Percentiles rank a stretch among this genome's conserved stretches.
Evolutionary conservation across 345 rosid genomes (phyloP).

Genomic region (Excoecaria agallocha): DNA sequence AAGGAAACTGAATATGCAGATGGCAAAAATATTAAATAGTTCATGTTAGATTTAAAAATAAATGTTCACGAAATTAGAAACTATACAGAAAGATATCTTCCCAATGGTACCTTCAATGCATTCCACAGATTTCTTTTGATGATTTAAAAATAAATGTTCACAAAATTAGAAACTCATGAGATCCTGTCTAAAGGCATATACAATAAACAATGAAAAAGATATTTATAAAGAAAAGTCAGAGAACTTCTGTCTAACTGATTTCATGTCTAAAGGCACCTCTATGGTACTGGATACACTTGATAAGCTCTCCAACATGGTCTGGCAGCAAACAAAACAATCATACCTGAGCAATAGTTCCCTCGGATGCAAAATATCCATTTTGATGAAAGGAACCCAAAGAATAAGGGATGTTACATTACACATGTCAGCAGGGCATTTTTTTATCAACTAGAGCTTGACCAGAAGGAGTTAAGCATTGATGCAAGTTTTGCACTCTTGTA

Average conservation of each 20-base stretch:
- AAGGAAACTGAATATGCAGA: too few relatives aligned
- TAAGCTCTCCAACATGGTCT: slow-evolving; percentile 12
- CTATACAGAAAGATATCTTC: too few relatives aligned
- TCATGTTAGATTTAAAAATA: too few relatives aligned
- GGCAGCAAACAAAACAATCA: slow-evolving; percentile 15
- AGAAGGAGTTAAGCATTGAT: slow-evolving; percentile 71
- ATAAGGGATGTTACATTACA: background rate
- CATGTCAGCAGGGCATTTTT: slow-evolving; percentile 17
- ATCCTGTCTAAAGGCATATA: too few relatives aligned
- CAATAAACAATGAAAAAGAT: slow-evolving; percentile 7
- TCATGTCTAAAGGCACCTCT: slow-evolving; percentile 1
- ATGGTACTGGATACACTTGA: background rate
- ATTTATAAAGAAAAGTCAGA: background rate
- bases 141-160: too few relatives aligned
- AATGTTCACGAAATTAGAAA: too few relatives aligned
- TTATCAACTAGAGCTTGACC: slow-evolving; percentile 65
- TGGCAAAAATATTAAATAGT: too few relatives aligned
- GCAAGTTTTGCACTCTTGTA: slow-evolving; percentile 93
- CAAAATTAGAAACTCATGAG: too few relatives aligned
- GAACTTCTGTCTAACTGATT: slow-evolving; percentile 10
- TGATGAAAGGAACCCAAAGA: slow-evolving; percentile 7
- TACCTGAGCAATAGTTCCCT: slow-evolving; percentile 9
- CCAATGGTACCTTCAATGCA: too few relatives aligned
- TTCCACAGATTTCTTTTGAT: too few relatives aligned
- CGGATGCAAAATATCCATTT: background rate